Base-by-base conservation (phyloP, 208 protist species). In the Paratrypanosoma confusum region DNA sequence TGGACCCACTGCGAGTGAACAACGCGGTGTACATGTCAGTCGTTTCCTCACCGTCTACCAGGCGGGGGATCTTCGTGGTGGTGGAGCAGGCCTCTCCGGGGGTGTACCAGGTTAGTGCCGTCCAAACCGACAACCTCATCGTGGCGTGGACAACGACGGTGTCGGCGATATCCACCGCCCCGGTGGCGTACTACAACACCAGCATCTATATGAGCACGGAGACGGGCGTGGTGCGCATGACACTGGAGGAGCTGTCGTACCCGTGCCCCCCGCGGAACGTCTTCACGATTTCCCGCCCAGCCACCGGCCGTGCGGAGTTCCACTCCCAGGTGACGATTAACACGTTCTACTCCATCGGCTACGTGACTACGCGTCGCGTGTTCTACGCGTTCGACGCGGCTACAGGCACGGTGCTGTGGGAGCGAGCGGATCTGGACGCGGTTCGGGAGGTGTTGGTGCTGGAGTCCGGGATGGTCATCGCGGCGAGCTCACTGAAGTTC, bases 361-460 rank as follows among this genome's bases (percentile, higher is more conserved):
- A 31, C 38, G 50, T 57, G 6, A 48, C 50, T 21, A 57, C 50
- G 3, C 28, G 23, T 39, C 1, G 35, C 10, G 38, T 21, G 0
- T 57, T 57, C 14, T 57, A 57, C 27, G 50, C 50, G 3, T 57
- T 57, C 44, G 39, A 57, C 27, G 21, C 33, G 1, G 24, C 32
- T 22, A 57, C 38, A 26, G 50, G 50, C 8, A 13, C 22, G 7
- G 14, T 57, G 10, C n/a, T 57, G 13, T 57, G 50, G 50, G 13
- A 49, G 38, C 16, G 39, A 16, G 26, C 28, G 5, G 40, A 57
- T 32, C 20, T 57, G 11, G 39, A 27, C 4, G 11, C 1, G 16
- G 33, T 57, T 5, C 5, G 1, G 26, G 7, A 40, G 5, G 23
- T 20, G 3, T n/a, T 3, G 27, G 50, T 57, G 14, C 1, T 57